phyloP scores from a whole-genome alignment of 768 basidiomycete species.

The Crucibulum laeve region DNA sequence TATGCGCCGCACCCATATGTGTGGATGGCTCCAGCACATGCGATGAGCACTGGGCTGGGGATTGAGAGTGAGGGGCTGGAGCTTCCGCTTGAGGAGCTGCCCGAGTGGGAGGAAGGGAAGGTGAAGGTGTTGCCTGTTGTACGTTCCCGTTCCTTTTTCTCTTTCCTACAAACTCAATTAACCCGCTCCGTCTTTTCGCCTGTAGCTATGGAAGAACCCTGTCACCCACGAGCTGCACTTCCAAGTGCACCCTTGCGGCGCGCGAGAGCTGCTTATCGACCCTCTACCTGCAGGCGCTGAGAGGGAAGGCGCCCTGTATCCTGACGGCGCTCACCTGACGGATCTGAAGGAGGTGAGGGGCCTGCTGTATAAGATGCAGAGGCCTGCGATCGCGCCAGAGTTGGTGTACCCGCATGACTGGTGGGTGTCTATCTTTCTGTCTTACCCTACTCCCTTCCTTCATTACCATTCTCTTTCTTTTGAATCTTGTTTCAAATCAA shows the following conservation, averaged over 20 bases:
- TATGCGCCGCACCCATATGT: conserved; percentile 86
- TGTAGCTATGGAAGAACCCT: conserved; percentile 89
- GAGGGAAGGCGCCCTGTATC: conserved; percentile 67
- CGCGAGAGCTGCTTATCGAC: conserved; percentile 60
- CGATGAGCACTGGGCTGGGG: conserved; percentile 73
- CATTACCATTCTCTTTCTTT: neutral
- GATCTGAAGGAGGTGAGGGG: conserved; percentile 70
- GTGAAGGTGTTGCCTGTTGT: conserved; percentile 65
- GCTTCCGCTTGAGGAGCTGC: conserved; percentile 56
- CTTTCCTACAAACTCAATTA: conserved; percentile 2
- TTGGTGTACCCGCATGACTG: conserved; percentile 90
- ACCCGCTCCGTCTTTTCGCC: conserved; percentile 1
- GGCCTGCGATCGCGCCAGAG: conserved; percentile 85
- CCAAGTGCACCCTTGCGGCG: conserved; percentile 86
- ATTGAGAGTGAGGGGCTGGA: conserved; percentile 76
- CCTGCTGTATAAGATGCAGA: conserved; percentile 80
- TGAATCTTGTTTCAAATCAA: neutral
- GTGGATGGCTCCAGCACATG: conserved; percentile 78
- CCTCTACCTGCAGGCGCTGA: conserved; percentile 61
- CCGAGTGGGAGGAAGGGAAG: conserved; percentile 72
- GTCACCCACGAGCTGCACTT: conserved; percentile 79
- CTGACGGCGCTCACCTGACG: conserved; percentile 74
- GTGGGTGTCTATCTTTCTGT: conserved; percentile 26
- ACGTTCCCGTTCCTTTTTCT: conserved; percentile 21
- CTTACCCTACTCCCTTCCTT: neutral